phyloP scores from a whole-genome alignment of 2,329 filamentous ascomycete genomes.

The Penicillium sp. region DNA sequence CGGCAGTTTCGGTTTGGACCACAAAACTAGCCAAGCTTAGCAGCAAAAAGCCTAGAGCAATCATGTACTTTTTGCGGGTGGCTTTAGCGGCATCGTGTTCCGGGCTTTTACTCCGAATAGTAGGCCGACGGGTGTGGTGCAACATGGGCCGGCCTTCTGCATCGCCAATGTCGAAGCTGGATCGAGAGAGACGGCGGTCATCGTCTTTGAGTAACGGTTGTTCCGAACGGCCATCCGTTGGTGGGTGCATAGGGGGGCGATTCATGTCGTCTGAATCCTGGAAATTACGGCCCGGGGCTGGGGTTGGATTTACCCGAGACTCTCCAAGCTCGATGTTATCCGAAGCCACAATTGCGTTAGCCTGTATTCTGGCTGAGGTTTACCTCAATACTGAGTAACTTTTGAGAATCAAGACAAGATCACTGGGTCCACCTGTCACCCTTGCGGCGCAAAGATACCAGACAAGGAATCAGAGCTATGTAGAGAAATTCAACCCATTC shows the following conservation, averaged over 20 bases:
- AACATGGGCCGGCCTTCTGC: slow-evolving; percentile 40
- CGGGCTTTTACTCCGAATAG: slow-evolving; percentile 77
- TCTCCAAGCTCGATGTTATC: slow-evolving; percentile 26
- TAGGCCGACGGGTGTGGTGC: slow-evolving; percentile 57
- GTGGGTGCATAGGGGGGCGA: slow-evolving; percentile 50
- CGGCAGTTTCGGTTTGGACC: slow-evolving; percentile 90
- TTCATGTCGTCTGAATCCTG: slow-evolving; percentile 46
- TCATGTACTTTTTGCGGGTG: slow-evolving; percentile 79
- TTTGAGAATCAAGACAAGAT: neutral
- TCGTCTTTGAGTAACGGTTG: slow-evolving; percentile 57
- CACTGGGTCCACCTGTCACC: neutral
- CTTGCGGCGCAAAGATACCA: slow-evolving; percentile 2
- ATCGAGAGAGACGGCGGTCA: slow-evolving; percentile 34
- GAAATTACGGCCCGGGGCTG: slow-evolving; percentile 38
- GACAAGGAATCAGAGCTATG: neutral
- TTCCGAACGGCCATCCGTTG: slow-evolving; percentile 50
- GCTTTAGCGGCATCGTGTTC: slow-evolving; percentile 61
- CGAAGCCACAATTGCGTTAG: slow-evolving; percentile 34
- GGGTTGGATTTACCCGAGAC: slow-evolving; percentile 26
- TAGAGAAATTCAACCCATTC: neutral
- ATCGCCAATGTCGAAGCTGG: slow-evolving; percentile 28
- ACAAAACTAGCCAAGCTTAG: slow-evolving; percentile 85
- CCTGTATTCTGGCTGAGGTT: neutral
- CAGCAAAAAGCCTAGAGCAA: slow-evolving; percentile 79
- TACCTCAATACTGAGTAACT: neutral